These are phyloP conservation scores for Scheffersomyces segobiensis DNA, from an alignment of 1,139 yeast genomes.

Conservation along the genomic window DNA sequence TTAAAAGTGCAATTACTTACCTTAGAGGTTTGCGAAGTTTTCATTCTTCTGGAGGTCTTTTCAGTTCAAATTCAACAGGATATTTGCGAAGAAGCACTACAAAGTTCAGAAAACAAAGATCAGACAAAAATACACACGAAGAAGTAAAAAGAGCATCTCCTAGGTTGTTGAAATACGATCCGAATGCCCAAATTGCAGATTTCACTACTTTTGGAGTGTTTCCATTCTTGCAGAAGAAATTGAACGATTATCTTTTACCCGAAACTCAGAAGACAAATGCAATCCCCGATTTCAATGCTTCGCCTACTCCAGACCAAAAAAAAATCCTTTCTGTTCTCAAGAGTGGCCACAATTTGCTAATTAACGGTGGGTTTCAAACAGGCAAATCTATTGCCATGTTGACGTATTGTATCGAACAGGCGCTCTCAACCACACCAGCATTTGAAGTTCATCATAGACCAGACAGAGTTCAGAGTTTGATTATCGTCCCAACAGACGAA, in stretches of 20 bases:
- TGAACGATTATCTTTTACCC: slow-evolving; percentile 17
- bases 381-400: slow-evolving; percentile 30
- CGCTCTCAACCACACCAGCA: slow-evolving; percentile 21
- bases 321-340: slow-evolving; percentile 19
- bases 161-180: slow-evolving; percentile 14
- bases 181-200: slow-evolving; percentile 13
- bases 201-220: slow-evolving; percentile 26
- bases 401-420: slow-evolving; percentile 22
- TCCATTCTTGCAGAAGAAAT: slow-evolving; percentile 28
- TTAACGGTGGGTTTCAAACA: slow-evolving; percentile 18
- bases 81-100: not conserved
- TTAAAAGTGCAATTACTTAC: not conserved
- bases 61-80: no score
- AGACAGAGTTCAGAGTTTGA: slow-evolving; percentile 18
- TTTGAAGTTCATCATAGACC: slow-evolving; percentile 13
- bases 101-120: not conserved
- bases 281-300: slow-evolving; percentile 14
- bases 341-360: slow-evolving; percentile 19
- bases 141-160: not conserved
- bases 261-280: not conserved
- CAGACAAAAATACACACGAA: not conserved
- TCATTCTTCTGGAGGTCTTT: not conserved
- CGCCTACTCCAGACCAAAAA: slow-evolving; percentile 27
- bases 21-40: not conserved
- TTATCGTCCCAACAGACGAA: slow-evolving; percentile 30